Conservation (phyloP, 495 filamentous ascomycete genomes). For the Neurospora sp. region DNA sequence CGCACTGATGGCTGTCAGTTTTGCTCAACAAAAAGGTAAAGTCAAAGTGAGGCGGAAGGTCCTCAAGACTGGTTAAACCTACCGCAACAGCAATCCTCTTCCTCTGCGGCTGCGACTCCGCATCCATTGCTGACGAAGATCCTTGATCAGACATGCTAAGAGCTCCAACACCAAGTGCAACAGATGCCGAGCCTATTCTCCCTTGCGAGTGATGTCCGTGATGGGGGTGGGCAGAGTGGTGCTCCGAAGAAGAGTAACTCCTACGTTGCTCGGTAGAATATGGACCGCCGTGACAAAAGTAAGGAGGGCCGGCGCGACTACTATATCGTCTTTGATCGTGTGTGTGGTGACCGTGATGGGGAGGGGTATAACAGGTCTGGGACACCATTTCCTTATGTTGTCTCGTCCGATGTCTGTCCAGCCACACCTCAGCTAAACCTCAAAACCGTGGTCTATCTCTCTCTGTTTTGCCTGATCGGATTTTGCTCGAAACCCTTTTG, state of each 20-base stretch:
- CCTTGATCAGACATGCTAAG: conserved; percentile 32
- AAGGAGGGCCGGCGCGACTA: conserved; percentile 26
- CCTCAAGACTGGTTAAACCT: conserved; percentile 22
- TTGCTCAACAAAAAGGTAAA: not conserved
- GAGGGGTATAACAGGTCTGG: conserved; percentile 24
- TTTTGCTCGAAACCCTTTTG: not conserved
- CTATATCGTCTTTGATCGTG: conserved; percentile 28
- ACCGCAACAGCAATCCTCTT: conserved; percentile 63
- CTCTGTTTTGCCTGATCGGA: not conserved
- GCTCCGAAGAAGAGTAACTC: not conserved
- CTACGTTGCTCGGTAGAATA: conserved; percentile 11
- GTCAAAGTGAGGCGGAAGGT: not conserved
- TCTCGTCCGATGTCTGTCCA: conserved; percentile 8
- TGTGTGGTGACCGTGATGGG: conserved; percentile 14
- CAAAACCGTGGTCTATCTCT: not conserved
- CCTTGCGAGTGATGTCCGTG: not conserved
- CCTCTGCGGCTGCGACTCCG: conserved; percentile 34
- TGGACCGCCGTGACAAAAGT: conserved; percentile 25
- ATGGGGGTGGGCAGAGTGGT: not conserved
- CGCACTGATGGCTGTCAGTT: conserved; percentile 50
- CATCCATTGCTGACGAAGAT: conserved; percentile 12
- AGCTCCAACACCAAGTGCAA: conserved; percentile 21
- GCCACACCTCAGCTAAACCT: not conserved
- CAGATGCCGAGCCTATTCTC: not conserved
- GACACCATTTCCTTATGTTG: conserved; percentile 27